Evolutionary conservation across 1,139 yeast species (phyloP).

Genomic region (Komagataea norvegica): DNA sequence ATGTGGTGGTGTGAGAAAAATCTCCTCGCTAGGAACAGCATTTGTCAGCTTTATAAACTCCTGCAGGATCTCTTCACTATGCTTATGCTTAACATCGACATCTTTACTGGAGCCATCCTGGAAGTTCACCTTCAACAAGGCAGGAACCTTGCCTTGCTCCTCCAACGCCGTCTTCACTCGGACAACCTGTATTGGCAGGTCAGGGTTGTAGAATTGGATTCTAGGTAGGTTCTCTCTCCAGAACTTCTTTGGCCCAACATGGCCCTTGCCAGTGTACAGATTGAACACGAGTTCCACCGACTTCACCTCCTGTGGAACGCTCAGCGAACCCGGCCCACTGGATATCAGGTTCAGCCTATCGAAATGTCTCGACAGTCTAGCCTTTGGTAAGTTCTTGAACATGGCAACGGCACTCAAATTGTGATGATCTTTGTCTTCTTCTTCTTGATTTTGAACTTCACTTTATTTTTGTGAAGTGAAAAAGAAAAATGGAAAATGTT

Average conservation of each 20-base stretch:
- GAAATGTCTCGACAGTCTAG: conserved; percentile 37
- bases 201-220: conserved; percentile 77
- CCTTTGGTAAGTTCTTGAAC: conserved; percentile 31
- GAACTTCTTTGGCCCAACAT: conserved; percentile 53
- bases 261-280: conserved; percentile 40
- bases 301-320: conserved; percentile 33
- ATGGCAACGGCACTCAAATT: conserved; percentile 16
- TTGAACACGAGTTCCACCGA: conserved; percentile 42
- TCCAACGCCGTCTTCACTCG: conserved; percentile 45
- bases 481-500: too few species aligned
- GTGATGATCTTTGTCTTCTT: too few species aligned
- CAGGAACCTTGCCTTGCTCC: conserved; percentile 41
- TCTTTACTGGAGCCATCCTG: conserved; percentile 32
- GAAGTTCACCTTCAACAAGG: conserved; percentile 31
- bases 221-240: conserved; percentile 75
- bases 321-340: conserved; percentile 42
- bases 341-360: conserved; percentile 39
- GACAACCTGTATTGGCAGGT: conserved; percentile 54
- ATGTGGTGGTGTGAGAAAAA: conserved; percentile 3
- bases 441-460: too few species aligned
- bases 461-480: too few species aligned
- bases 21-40: conserved; percentile 28
- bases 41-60: conserved; percentile 33
- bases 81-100: conserved; percentile 36
- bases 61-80: conserved; percentile 35